Evolutionary conservation across 2,329 filamentous ascomycete genomes (phyloP).

Genomic region (Aspergillus udagawae): DNA sequence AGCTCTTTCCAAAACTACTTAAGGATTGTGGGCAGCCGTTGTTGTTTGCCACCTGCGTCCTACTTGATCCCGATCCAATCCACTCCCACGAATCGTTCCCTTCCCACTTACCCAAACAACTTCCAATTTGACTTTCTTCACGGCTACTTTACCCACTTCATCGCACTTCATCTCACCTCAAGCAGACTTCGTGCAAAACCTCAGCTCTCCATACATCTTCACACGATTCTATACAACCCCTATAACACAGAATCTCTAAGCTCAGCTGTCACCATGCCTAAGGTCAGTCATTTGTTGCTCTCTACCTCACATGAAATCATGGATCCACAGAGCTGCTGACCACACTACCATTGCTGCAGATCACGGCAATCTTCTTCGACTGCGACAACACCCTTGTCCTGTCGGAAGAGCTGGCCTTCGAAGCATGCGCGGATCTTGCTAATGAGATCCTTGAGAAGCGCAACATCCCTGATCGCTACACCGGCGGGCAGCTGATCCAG

Average conservation of each 20-base stretch:
- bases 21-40: neutral
- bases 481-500: constrained; percentile 69
- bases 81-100: neutral
- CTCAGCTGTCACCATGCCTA: constrained; percentile 26
- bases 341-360: constrained; percentile 38
- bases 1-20: constrained; percentile 3
- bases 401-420: constrained; percentile 85
- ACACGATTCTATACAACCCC: neutral
- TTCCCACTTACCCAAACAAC: neutral
- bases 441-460: constrained; percentile 75
- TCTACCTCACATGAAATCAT: neutral
- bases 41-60: constrained; percentile 1
- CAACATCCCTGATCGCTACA: constrained; percentile 65
- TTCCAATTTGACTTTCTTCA: neutral
- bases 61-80: neutral
- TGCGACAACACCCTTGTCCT: constrained; percentile 87
- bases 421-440: constrained; percentile 83
- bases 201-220: neutral
- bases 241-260: neutral
- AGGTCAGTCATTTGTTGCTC: constrained; percentile 23
- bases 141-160: neutral
- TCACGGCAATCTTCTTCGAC: constrained; percentile 70
- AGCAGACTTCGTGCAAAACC: neutral
- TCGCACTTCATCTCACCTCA: neutral
- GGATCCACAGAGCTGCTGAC: constrained; percentile 14